These are phyloP conservation scores for Fusarium euwallaceae DNA, from an alignment of 2,329 filamentous ascomycete species.

Conservation along the genomic window DNA sequence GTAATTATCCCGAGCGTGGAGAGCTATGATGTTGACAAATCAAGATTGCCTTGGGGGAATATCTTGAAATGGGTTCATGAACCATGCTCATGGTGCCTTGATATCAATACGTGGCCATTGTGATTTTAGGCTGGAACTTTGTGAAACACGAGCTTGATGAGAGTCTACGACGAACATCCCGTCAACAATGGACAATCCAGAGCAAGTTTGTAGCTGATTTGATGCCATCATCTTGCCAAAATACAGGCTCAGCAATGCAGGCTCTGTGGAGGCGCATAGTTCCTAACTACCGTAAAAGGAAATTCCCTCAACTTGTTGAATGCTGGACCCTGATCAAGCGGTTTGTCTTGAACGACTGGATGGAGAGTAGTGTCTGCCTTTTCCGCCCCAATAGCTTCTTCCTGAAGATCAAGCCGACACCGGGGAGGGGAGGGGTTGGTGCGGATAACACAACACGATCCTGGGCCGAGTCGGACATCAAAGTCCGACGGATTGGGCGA, in stretches of 20 bases:
- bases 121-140: background rate
- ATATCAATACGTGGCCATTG: background rate
- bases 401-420: conserved; percentile 43
- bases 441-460: conserved; percentile 33
- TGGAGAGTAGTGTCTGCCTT: conserved; percentile 24
- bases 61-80: background rate
- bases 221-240: conserved; percentile 24
- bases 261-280: conserved; percentile 19
- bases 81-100: background rate
- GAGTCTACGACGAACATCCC: background rate
- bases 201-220: conserved; percentile 9
- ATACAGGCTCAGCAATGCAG: conserved; percentile 19
- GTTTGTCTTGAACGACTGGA: conserved; percentile 23
- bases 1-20: conserved; percentile 26
- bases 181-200: background rate
- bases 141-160: background rate
- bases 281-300: conserved; percentile 12
- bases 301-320: conserved; percentile 42
- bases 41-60: background rate
- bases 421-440: conserved; percentile 41
- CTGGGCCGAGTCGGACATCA: conserved; percentile 37
- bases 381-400: conserved; percentile 44
- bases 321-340: conserved; percentile 17
- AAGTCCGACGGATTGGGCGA: conserved; percentile 38
- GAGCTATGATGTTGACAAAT: conserved; percentile 15